phyloP scores from a whole-genome alignment of 225 moss, liverwort and hornwort species.

The Neckera pumila region DNA sequence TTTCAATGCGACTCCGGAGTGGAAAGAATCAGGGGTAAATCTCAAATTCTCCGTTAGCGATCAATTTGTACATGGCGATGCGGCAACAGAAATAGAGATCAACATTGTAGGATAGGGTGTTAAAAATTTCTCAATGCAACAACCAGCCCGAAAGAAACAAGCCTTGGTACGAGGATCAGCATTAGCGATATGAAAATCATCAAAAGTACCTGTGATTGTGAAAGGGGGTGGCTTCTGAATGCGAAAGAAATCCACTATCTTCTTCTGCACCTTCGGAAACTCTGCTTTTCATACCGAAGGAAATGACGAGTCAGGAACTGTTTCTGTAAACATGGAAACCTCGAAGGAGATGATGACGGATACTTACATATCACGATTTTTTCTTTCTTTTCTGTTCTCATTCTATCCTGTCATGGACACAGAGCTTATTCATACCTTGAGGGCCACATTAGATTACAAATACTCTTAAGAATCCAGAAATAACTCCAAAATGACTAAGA shows the following conservation, averaged over 20 bases:
- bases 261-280: conserved; percentile 82
- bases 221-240: conserved; percentile 60
- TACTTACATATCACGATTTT: background rate
- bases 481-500: background rate
- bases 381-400: background rate
- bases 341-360: background rate
- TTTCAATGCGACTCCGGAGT: background rate
- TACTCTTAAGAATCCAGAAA: background rate
- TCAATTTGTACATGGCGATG: background rate
- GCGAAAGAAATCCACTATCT: conserved; percentile 81
- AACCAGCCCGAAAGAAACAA: background rate
- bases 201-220: background rate
- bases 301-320: background rate
- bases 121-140: background rate
- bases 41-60: background rate
- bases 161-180: background rate
- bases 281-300: conserved; percentile 29
- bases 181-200: background rate
- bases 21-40: background rate
- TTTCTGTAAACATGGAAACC: background rate
- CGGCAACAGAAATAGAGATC: background rate
- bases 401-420: background rate
- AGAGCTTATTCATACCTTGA: background rate
- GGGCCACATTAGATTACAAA: background rate
- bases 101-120: background rate